Evolutionary conservation across 2,329 filamentous ascomycete genomes (phyloP), one percentile per base, ranked within the genome.

Genomic region (Verticillium tricorpus): DNA sequence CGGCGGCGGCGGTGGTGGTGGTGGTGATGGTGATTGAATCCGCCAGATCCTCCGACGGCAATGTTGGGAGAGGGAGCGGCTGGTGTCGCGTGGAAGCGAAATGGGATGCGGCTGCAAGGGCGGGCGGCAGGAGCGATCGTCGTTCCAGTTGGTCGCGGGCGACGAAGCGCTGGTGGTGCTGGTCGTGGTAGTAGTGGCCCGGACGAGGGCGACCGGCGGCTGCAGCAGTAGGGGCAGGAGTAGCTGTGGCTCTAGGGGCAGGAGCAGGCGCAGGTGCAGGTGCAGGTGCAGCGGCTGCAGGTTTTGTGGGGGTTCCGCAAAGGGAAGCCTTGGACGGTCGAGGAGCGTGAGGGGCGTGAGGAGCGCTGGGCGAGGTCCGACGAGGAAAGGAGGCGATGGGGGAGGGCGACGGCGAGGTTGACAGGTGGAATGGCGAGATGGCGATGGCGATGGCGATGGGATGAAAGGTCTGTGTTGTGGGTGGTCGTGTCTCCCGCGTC

Each of bases 241-340:
- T 25, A 28, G n/a, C 28, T 55, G 52, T 55, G 19, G n/a, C 9
- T 14, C 2, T 25, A 2, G 25, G 25, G 28, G 28, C 4, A 28
- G 28, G 54, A 22, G 57, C 17, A 32, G 57, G 37, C 37, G 57
- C 34, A 14, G 39, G 22, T 55, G 57, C 58, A 22, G 56, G 37
- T 61, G 54, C 39, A 50, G 17, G 62, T 59, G 62, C n/a, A 34
- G 25, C 19, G 58, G 19, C 45, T 50, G 45, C 45, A 50, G 45
- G 45, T 50, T 50, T 50, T 50, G 45, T 50, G 45, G 45, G 45
- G 45, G 45, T 50, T 9, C 45, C 45, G 4, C n/a, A 50, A 50
- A 19, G 19, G 19, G 45, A 50, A 22, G 19, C 45, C 45, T 50
- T 9, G n/a, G 45, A 22, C 22, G n/a, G 45, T 22, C 22, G 45